Base-by-base conservation (phyloP, 345 rosid species). In the Erucastrum elatum region DNA sequence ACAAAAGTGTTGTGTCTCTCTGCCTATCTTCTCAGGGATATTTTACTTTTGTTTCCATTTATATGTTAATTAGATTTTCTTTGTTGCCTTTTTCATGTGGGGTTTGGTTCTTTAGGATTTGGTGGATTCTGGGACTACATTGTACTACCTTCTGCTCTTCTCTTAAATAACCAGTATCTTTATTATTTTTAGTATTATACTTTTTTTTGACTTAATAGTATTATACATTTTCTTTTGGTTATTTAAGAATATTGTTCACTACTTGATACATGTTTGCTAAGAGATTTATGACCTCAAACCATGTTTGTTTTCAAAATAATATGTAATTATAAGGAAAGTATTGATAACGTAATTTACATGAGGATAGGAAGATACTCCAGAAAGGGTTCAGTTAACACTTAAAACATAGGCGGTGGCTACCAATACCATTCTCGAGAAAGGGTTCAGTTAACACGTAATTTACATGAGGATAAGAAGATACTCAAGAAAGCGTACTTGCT, bases 31-130 rank as follows among this genome's bases (percentile, higher is more conserved):
- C 49, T 82, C 70, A 86, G 77, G 78, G 80, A 60, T 58, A 60
- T 76, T 60, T 81, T 76, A 79, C 85, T 80, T 84, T 82, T 80
- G 79, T 84, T 81, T 87, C 85, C 80, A 84, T 83, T 87, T 84
- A 74, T 78, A 78, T 82, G 82, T 83, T 84, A 83, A 68, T 80
- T 67, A 64, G 55, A 79, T 87, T 77, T 82, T 86, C 70, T 61
- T 63, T 82, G 67, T 71, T 64, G 69, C 66, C 78, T 80, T 49
- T 49, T 80, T 70, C 80, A 31, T 75, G 83, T 75, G 80, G 78
- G 82, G 80, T 78, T 74, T 87, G 87, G 83, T 81, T 84, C 79
- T 84, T 79, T 83, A 79, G 84, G 82, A 80, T 61, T 70, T 78
- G 77, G 91, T 64, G 76, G 80, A 25, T 70, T 80, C 83, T 80